Evolutionary conservation across 73 alveolate species (phyloP).

Genomic region (Blepharisma stoltei): DNA sequence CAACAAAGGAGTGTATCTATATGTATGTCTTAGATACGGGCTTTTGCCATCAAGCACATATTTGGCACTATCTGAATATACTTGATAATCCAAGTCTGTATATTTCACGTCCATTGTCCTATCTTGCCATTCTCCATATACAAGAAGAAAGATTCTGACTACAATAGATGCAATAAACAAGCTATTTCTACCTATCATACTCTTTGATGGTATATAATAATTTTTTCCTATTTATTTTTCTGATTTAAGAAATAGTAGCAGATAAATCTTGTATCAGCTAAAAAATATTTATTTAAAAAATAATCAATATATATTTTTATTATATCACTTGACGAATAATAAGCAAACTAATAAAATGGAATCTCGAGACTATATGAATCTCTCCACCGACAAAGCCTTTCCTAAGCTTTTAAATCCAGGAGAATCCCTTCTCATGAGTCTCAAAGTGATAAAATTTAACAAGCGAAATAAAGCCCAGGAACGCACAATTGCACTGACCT

Average conservation of each 20-base stretch:
- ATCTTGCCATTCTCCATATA: constrained; percentile 32
- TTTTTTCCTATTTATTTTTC: too few species aligned
- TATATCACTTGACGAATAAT: too few species aligned
- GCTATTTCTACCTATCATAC: too few species aligned
- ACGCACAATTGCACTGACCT: not conserved
- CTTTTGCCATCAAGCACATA: constrained; percentile 86
- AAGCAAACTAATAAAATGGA: not conserved
- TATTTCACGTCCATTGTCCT: constrained; percentile 56
- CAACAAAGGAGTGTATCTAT: constrained; percentile 93
- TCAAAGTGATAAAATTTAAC: constrained; percentile 44
- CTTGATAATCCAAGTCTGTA: constrained; percentile 95
- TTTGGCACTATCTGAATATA: constrained; percentile 93
- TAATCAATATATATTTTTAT: too few species aligned
- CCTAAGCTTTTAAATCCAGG: not conserved
- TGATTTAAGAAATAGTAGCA: too few species aligned
- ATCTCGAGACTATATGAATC: not conserved
- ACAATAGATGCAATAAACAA: too few species aligned
- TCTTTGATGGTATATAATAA: too few species aligned
- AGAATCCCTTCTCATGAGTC: constrained; percentile 30
- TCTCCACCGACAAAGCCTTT: constrained; percentile 6
- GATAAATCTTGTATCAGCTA: too few species aligned
- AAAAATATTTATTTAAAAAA: too few species aligned
- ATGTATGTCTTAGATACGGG: constrained; percentile 94
- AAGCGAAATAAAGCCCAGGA: constrained; percentile 31
- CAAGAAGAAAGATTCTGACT: not conserved